Evolutionary conservation across 2,329 filamentous ascomycete species (phyloP).

Genomic region (Pseudocercospora crystallina): DNA sequence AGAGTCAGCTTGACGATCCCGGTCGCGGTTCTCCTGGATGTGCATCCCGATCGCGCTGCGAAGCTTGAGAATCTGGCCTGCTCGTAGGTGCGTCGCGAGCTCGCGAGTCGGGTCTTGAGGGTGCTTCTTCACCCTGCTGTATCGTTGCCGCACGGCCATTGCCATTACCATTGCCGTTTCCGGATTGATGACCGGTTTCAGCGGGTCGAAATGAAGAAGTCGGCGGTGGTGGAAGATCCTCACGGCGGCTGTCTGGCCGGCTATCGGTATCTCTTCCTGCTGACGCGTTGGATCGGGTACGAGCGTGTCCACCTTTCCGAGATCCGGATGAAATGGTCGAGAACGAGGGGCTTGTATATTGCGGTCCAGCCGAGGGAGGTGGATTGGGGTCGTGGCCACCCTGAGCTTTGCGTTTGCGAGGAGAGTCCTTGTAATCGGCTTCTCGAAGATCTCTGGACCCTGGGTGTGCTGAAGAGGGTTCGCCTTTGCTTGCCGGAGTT

Average conservation of each 20-base stretch:
- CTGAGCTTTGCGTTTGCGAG: slow-evolving; percentile 79
- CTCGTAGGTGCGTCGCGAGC: slow-evolving; percentile 9
- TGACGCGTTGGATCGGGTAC: slow-evolving; percentile 65
- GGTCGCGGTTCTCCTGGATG: slow-evolving; percentile 20
- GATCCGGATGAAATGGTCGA: slow-evolving; percentile 57
- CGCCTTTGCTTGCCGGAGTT: slow-evolving; percentile 66
- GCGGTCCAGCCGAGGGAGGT: slow-evolving; percentile 51
- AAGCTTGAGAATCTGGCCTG: slow-evolving; percentile 10
- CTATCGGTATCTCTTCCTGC: slow-evolving; percentile 27
- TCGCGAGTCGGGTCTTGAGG: slow-evolving; percentile 10
- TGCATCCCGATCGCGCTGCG: slow-evolving; percentile 12
- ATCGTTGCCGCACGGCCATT: not conserved
- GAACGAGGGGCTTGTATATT: slow-evolving; percentile 51
- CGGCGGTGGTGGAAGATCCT: slow-evolving; percentile 17
- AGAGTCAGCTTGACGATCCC: slow-evolving; percentile 21
- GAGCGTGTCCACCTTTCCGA: slow-evolving; percentile 59
- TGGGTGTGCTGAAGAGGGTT: slow-evolving; percentile 51
- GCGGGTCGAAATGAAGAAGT: not conserved
- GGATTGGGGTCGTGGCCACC: slow-evolving; percentile 53
- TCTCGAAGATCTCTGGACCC: slow-evolving; percentile 47
- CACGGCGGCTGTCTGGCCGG: slow-evolving; percentile 25
- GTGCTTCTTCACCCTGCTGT: not conserved
- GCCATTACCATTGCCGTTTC: slow-evolving; percentile 6
- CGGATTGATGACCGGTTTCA: slow-evolving; percentile 9
- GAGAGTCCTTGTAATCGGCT: slow-evolving; percentile 69